phyloP scores from a whole-genome alignment of 2,329 filamentous ascomycete species.

The Colletotrichum acutatum region DNA sequence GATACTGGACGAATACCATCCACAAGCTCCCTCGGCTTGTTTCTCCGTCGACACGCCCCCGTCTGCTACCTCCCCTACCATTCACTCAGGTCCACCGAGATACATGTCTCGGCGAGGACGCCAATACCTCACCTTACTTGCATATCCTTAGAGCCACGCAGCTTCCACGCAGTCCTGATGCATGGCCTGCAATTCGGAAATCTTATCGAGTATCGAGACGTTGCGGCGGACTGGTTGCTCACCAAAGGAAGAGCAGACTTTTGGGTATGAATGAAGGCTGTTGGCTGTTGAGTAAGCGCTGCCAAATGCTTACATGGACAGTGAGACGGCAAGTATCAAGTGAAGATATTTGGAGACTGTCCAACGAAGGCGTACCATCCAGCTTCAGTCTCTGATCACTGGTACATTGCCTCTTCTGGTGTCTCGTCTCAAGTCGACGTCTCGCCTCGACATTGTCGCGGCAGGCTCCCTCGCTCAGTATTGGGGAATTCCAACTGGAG shows the following conservation, averaged over 20 bases:
- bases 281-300: conserved; percentile 1
- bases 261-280: background rate
- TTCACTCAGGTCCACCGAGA: background rate
- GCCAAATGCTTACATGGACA: conserved; percentile 3
- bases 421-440: conserved; percentile 32
- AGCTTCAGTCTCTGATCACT: background rate
- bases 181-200: background rate
- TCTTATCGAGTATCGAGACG: background rate
- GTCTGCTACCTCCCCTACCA: background rate
- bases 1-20: background rate
- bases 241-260: background rate
- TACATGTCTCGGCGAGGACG: background rate
- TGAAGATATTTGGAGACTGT: background rate
- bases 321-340: background rate
- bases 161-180: background rate
- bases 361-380: background rate
- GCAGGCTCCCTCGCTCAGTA: conserved; percentile 16
- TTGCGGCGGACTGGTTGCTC: background rate
- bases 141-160: background rate
- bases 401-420: conserved; percentile 26
- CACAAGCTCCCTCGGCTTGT: conserved; percentile 23
- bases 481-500: conserved; percentile 5
- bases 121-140: background rate
- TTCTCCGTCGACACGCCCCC: conserved; percentile 2
- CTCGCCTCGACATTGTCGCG: conserved; percentile 15